Percentiles rank a stretch among this genome's conserved stretches.
Evolutionary conservation across 331 rosid species (phyloP).

Genomic region (Malus hybrid): DNA sequence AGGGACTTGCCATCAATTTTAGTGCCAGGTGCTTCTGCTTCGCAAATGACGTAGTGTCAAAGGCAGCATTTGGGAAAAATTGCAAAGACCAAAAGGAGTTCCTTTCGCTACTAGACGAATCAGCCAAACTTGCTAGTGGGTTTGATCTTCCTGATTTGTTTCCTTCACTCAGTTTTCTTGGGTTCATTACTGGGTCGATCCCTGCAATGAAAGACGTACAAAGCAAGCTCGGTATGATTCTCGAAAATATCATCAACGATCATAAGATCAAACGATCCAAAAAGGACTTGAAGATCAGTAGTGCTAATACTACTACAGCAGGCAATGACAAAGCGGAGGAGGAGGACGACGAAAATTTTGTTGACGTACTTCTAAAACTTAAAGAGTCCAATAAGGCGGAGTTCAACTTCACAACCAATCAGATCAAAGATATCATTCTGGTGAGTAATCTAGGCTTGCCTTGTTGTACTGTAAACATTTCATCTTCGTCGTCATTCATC

Average conservation of each 20-base stretch:
- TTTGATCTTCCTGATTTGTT: too few species aligned
- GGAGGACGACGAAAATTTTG: slow-evolving; percentile 4
- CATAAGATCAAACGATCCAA: neutral
- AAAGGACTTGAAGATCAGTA: neutral
- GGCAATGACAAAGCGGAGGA: too few species aligned
- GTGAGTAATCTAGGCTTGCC: neutral
- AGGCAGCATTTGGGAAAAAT: too few species aligned
- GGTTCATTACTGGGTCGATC: neutral
- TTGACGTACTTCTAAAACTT: slow-evolving; percentile 28
- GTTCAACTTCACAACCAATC: neutral
- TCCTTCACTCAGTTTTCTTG: too few species aligned
- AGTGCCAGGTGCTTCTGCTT: too few species aligned
- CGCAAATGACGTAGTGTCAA: too few species aligned
- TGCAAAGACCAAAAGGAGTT: too few species aligned
- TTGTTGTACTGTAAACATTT: neutral
- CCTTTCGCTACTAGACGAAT: too few species aligned
- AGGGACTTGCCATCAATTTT: too few species aligned
- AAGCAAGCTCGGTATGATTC: slow-evolving; percentile 2
- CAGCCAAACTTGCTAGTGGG: too few species aligned
- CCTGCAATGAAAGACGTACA: neutral
- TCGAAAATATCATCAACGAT: slow-evolving; percentile 22
- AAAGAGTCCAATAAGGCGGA: neutral
- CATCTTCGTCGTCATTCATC: too few species aligned
- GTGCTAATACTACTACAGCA: neutral
- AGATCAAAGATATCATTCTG: slow-evolving; percentile 21